phyloP scores from a whole-genome alignment of 129 eudicot species.

The Flaveria ramosissima region DNA sequence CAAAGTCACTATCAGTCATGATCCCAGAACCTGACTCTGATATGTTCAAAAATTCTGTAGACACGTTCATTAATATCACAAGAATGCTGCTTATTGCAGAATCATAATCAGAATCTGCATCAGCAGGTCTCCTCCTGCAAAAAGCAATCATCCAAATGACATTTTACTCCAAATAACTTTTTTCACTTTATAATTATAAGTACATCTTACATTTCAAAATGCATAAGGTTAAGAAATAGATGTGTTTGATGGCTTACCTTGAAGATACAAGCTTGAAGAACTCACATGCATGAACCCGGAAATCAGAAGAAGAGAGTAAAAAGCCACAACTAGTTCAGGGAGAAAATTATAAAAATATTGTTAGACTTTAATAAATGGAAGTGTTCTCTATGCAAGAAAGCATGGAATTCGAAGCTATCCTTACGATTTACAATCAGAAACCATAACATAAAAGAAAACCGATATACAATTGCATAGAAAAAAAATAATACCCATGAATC shows the following conservation, averaged over 20 bases:
- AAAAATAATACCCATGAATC: conserved; percentile 66
- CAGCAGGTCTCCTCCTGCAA: conserved; percentile 87
- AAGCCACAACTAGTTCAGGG: conserved; percentile 64
- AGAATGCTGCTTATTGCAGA: conserved; percentile 78
- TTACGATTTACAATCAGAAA: too few species aligned
- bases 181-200: not conserved
- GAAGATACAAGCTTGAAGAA: conserved; percentile 89
- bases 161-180: not conserved
- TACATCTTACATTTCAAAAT: not conserved
- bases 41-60: conserved; percentile 66
- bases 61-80: conserved; percentile 71
- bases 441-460: too few species aligned
- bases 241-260: conserved; percentile 52
- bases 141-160: conserved; percentile 19
- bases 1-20: conserved; percentile 61
- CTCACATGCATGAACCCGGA: conserved; percentile 92
- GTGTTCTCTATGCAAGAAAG: not conserved
- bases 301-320: conserved; percentile 87
- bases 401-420: too few species aligned
- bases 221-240: not conserved
- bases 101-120: conserved; percentile 75
- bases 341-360: conserved; percentile 18
- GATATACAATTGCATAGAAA: not conserved
- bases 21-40: conserved; percentile 46
- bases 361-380: conserved; percentile 26